A percentile compares a stretch with the other conserved stretches of the same genome.
phyloP scores from a whole-genome alignment of 345 rosid species.

The Aethionema arabicum region DNA sequence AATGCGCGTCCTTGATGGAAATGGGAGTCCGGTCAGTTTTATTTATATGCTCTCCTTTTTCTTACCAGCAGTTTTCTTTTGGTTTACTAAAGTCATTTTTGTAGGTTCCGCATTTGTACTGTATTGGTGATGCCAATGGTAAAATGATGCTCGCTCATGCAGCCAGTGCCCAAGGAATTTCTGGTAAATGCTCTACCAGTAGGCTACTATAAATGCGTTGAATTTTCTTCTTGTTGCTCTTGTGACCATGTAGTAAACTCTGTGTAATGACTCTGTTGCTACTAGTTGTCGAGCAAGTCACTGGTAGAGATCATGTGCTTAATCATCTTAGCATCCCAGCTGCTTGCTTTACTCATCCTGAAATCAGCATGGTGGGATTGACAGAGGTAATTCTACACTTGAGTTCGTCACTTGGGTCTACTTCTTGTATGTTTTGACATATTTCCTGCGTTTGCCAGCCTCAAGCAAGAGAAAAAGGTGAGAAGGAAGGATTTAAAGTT shows the following conservation, averaged over 20 bases:
- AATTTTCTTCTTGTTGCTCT: neutral
- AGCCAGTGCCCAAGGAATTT: constrained; percentile 99
- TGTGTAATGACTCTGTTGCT: constrained; percentile 20
- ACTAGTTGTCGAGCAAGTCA: constrained; percentile 92
- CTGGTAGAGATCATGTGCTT: constrained; percentile 87
- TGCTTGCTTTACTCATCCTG: constrained; percentile 99
- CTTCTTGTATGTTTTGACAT: neutral
- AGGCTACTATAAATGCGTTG: constrained; percentile 17
- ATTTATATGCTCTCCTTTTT: constrained; percentile 14
- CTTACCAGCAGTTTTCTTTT: neutral
- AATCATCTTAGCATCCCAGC: constrained; percentile 96
- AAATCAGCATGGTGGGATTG: constrained; percentile 98
- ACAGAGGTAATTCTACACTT: constrained; percentile 64
- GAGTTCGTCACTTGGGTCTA: too few relatives aligned
- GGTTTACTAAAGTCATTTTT: constrained; percentile 24
- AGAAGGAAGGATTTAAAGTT: constrained; percentile 87
- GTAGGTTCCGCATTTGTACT: constrained; percentile 85
- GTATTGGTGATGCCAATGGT: constrained; percentile 91
- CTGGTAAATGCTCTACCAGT: constrained; percentile 47
- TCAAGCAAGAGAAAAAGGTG: constrained; percentile 96
- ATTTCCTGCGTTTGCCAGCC: constrained; percentile 50
- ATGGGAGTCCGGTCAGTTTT: constrained; percentile 66
- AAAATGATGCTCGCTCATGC: constrained; percentile 99
- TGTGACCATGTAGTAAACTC: constrained; percentile 5
- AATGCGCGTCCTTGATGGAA: constrained; percentile 82